Percentiles rank a stretch among this genome's conserved stretches.
Evolutionary conservation across 352 stramenopile species (phyloP).

Genomic region (Globisporangium takayamanum): DNA sequence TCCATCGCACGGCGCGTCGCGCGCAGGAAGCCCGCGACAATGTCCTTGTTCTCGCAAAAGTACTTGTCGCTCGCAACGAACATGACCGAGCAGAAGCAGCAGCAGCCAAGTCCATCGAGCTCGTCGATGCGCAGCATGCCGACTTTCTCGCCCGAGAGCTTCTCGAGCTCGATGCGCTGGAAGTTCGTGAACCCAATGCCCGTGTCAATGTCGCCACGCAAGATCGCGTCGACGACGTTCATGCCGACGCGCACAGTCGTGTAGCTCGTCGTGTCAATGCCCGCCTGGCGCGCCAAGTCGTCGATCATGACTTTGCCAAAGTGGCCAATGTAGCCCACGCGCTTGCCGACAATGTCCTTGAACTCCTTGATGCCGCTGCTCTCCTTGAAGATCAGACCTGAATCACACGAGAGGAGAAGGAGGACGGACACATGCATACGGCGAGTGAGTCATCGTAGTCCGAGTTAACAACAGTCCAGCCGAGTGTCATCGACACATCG

Average conservation of each 20-base stretch:
- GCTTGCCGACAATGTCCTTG: slow-evolving; percentile 48
- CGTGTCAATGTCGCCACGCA: slow-evolving; percentile 42
- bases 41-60: slow-evolving; percentile 41
- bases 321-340: slow-evolving; percentile 45
- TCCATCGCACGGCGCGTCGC: slow-evolving; percentile 41
- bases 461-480: too few species aligned
- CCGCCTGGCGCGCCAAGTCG: slow-evolving; percentile 41
- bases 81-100: slow-evolving; percentile 54
- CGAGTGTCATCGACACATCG: too few species aligned
- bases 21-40: slow-evolving; percentile 34
- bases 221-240: slow-evolving; percentile 46
- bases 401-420: background rate
- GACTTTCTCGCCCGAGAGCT: slow-evolving; percentile 40
- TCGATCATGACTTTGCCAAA: slow-evolving; percentile 53
- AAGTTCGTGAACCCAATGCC: slow-evolving; percentile 53
- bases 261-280: slow-evolving; percentile 37
- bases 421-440: background rate
- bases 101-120: slow-evolving; percentile 41
- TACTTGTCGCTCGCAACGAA: slow-evolving; percentile 42
- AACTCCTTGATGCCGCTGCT: slow-evolving; percentile 45
- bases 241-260: slow-evolving; percentile 40
- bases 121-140: slow-evolving; percentile 48
- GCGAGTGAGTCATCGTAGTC: background rate
- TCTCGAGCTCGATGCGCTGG: slow-evolving; percentile 42
- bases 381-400: slow-evolving; percentile 42